Base-by-base conservation (phyloP, 2,329 filamentous ascomycete species). In the Claviceps spartinae region DNA sequence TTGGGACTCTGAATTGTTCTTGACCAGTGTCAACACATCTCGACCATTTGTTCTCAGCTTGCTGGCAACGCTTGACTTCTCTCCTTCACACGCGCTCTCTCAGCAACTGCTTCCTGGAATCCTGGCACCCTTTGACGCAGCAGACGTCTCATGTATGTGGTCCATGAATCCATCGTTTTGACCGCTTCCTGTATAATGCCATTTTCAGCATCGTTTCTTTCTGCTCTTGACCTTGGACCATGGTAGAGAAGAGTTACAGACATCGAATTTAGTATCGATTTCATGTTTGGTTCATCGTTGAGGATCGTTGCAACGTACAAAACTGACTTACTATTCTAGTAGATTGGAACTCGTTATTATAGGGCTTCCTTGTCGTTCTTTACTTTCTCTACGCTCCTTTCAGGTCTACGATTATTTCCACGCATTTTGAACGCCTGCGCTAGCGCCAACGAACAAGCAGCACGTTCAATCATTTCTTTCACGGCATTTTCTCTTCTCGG, bases 71-170 rank as follows among this genome's bases (percentile, higher is more conserved):
- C 47, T 47, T 49, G 48, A 7, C 20, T 18, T 38, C 30, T 20
- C 3, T 44, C 26, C 6, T 18, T 41, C 37, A 34, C 30, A 4
- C 43, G 41, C 26, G 20, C 34, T 41, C 22, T 26, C 14, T 48
- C 40, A 24, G 44, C 47, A 48, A 45, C 22, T 16, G 30, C 38
- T 42, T 22, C 48, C 47, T 47, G 18, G 18, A 1, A 18, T n/a
- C n/a, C n/a, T n/a, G 43, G 41, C 20, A 44, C 40, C 41, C 13
- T 13, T 41, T 46, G 50, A 54, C 47, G 50, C 44, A 26, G 24
- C 40, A 47, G 30, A 13, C 40, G 42, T 52, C 43, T 52, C 47
- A 16, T 42, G 53, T 54, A 54, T 24, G 50, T 52, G 34, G 40
- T 30, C 34, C 47, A 47, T 50, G 38, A 47, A 40, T 38, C 36